Base-by-base conservation (phyloP, 805 yeast genomes). In the Starmerella sp. region DNA sequence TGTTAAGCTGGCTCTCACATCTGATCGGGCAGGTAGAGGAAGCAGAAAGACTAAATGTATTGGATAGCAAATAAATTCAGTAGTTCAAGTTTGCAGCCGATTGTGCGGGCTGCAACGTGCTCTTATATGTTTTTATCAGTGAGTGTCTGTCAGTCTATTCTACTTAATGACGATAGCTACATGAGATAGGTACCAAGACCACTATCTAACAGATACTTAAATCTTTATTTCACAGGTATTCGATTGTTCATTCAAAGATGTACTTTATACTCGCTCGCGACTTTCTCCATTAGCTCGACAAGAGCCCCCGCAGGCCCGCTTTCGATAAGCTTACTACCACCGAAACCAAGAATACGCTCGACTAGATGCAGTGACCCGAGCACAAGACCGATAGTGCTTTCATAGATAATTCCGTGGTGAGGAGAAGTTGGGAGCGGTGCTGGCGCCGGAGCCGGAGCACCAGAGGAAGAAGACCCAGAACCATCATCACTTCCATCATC, bases 251-350 rank as follows among this genome's bases (percentile, higher is more conserved):
- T 5, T 41, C 22, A 46, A 14, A 28, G 32, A 30, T 49, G 45
- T 3, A 41, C 39, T 11, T 45, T 17, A 35, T 49, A 50, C 14
- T 35, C 42, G 17, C 28, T 22, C 22, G 45, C 31, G 43, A 44
- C 54, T 49, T 46, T 55, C 53, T 8, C 55, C 47, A 37, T 44
- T 51, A 34, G 57, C 36, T 38, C 39, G 37, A 17, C 43, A 41
- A 38, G 43, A 80, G 41, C 54, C 17, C 43, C 37, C 6, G 29
- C 7, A 8, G 43, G 43, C n/a, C 43, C 29, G 29, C 15, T 7
- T n/a, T 34, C n/a, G 10, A 5, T 4, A 14, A 15, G 49, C n/a
- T 11, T n/a, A 29, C 15, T 30, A 28, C 54, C 48, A 3, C 53
- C 50, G 28, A 41, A 6, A 30, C 57, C 55, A 15, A 54, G 13